These are phyloP conservation scores for Hymenoscyphus linearis DNA, from an alignment of 2,329 filamentous ascomycete genomes.

Conservation along the genomic window DNA sequence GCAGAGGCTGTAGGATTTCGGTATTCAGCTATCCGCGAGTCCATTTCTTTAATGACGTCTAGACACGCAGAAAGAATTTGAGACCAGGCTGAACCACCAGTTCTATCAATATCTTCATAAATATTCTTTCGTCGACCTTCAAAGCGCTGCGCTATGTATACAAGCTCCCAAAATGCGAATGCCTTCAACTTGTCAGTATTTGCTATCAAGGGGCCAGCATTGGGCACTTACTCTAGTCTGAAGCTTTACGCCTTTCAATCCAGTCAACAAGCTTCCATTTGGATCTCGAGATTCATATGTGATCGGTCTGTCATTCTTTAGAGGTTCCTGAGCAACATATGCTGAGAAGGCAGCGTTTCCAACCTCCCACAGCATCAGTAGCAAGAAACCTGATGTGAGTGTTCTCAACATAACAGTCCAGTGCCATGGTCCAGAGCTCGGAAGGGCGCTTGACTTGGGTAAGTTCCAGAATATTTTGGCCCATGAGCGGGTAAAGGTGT, in stretches of 20 bases:
- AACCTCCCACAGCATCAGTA: conserved; percentile 70
- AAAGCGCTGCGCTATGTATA: conserved; percentile 70
- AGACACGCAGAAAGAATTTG: conserved; percentile 70
- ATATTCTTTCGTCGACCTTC: conserved; percentile 69
- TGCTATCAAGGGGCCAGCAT: neutral
- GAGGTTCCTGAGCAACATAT: conserved; percentile 73
- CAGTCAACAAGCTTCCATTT: conserved; percentile 81
- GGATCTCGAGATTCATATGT: conserved; percentile 84
- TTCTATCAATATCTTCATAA: conserved; percentile 81
- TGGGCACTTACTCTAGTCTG: conserved; percentile 56
- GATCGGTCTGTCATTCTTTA: conserved; percentile 80
- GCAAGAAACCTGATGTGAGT: conserved; percentile 56
- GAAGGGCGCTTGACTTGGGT: conserved; percentile 63
- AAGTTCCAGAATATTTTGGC: conserved; percentile 71
- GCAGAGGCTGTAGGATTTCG: conserved; percentile 35
- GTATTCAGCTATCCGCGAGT: conserved; percentile 57
- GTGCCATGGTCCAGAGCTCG: conserved; percentile 51
- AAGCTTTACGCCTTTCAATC: conserved; percentile 77
- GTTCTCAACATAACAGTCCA: conserved; percentile 51
- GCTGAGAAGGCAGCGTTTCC: conserved; percentile 72
- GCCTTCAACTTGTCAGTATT: conserved; percentile 41
- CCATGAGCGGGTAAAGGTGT: conserved; percentile 65
- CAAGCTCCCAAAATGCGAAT: conserved; percentile 89
- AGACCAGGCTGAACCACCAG: conserved; percentile 73
- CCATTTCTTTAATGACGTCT: conserved; percentile 61